Conservation (phyloP, 2,329 filamentous ascomycete species). For the Pseudonectria buxi region DNA sequence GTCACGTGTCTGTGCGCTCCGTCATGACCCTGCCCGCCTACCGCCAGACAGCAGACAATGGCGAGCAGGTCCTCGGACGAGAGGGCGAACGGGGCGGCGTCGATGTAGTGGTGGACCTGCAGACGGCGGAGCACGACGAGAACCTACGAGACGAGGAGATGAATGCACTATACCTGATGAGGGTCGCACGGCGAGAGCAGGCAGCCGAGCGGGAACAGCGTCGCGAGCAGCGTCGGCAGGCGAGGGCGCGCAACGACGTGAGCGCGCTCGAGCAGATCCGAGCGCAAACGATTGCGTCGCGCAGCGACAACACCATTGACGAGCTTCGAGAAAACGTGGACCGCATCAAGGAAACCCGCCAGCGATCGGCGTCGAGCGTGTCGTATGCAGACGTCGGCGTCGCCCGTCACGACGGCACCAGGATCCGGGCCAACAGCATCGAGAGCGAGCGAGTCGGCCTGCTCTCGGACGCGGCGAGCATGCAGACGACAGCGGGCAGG, state of each 20-base stretch:
- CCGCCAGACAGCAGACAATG: constrained; percentile 61
- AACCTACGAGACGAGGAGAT: constrained; percentile 78
- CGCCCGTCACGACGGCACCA: constrained; percentile 68
- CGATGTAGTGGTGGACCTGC: constrained; percentile 81
- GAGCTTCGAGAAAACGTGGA: constrained; percentile 51
- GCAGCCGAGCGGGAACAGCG: constrained; percentile 70
- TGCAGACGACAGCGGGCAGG: constrained; percentile 35
- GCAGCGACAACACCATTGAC: constrained; percentile 44
- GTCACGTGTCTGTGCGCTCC: constrained; percentile 82
- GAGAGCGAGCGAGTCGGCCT: constrained; percentile 68
- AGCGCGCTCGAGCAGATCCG: constrained; percentile 61
- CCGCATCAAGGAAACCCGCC: constrained; percentile 51
- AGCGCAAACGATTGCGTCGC: constrained; percentile 44
- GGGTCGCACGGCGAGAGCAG: constrained; percentile 67
- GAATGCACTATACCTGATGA: constrained; percentile 87
- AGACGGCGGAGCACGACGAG: constrained; percentile 74
- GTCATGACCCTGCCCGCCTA: constrained; percentile 92
- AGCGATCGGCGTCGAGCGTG: constrained; percentile 66
- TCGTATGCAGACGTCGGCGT: constrained; percentile 71
- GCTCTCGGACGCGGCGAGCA: constrained; percentile 64
- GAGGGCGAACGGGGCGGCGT: constrained; percentile 91
- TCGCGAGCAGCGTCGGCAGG: constrained; percentile 62
- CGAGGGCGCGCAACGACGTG: constrained; percentile 63
- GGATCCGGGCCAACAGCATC: constrained; percentile 64
- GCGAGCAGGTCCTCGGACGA: constrained; percentile 75